These are phyloP conservation scores for Neonectria punicea DNA, from an alignment of 2,329 filamentous ascomycete genomes.

Conservation along the genomic window DNA sequence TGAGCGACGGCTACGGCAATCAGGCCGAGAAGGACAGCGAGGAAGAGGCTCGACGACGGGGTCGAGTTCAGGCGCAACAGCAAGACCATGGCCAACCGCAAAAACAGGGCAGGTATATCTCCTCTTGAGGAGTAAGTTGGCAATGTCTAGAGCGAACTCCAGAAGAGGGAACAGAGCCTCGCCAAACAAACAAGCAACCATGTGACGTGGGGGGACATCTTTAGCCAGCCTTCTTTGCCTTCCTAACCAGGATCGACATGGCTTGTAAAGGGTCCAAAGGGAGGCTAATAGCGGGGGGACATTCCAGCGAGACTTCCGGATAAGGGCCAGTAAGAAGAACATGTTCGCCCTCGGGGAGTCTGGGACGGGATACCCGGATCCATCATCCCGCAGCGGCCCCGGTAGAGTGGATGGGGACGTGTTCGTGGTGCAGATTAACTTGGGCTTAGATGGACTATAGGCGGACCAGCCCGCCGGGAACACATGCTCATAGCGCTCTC, in stretches of 20 bases:
- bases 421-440: background rate
- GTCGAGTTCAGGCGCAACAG: conserved; percentile 2
- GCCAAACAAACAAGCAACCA: background rate
- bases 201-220: conserved; percentile 16
- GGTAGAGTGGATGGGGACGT: background rate
- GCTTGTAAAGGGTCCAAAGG: background rate
- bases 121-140: background rate
- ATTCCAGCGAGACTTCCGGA: background rate
- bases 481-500: background rate
- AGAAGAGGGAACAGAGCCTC: background rate
- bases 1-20: background rate
- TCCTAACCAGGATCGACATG: conserved; percentile 6
- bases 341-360: too few relatives aligned
- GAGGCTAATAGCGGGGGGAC: background rate
- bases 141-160: background rate
- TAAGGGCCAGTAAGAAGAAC: too few relatives aligned
- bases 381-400: background rate
- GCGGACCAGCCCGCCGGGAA: background rate
- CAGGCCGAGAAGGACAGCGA: conserved; percentile 2
- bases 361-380: background rate
- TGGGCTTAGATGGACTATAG: background rate
- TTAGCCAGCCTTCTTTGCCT: background rate
- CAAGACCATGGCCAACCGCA: conserved; percentile 26
- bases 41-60: conserved; percentile 8
- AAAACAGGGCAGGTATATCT: background rate